Percentiles rank a stretch among this genome's conserved stretches.
Evolutionary conservation across 2,329 filamentous ascomycete genomes (phyloP).

Genomic region (Neopestalotiopsis rosae): DNA sequence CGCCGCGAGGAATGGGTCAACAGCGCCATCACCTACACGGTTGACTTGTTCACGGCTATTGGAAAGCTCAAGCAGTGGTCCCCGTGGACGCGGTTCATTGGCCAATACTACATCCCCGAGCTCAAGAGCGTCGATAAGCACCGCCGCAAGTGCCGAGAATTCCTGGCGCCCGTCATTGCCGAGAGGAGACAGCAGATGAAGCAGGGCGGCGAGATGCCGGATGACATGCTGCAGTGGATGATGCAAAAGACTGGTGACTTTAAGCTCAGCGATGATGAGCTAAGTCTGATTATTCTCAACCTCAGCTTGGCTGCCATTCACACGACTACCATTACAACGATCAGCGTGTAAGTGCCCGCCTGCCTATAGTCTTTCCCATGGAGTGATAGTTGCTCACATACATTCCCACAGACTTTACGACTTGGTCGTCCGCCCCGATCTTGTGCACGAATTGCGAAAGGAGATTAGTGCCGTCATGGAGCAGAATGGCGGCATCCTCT

Average conservation of each 20-base stretch:
- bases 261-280: constrained; percentile 33
- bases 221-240: constrained; percentile 54
- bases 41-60: constrained; percentile 45
- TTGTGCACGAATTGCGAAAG: constrained; percentile 53
- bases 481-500: constrained; percentile 37
- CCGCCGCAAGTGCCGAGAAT: constrained; percentile 34
- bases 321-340: constrained; percentile 49
- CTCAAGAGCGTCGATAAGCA: constrained; percentile 40
- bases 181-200: constrained; percentile 32
- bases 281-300: constrained; percentile 46
- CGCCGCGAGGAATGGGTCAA: constrained; percentile 50
- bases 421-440: constrained; percentile 52
- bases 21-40: constrained; percentile 51
- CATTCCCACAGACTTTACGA: constrained; percentile 46
- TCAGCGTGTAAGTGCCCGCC: constrained; percentile 41
- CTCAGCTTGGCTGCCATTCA: constrained; percentile 56
- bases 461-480: constrained; percentile 49
- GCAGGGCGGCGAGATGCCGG: constrained; percentile 36
- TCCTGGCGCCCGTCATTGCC: constrained; percentile 37
- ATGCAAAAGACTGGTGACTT: constrained; percentile 41
- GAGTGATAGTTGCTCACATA: neutral
- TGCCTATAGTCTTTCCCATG: neutral
- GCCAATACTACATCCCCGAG: constrained; percentile 38
- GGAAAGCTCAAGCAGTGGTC: constrained; percentile 29
- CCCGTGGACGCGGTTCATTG: constrained; percentile 41